Percentiles rank a stretch among this genome's conserved stretches.
phyloP scores from a whole-genome alignment of 495 filamentous ascomycete species.

The Xylaria palmicola region DNA sequence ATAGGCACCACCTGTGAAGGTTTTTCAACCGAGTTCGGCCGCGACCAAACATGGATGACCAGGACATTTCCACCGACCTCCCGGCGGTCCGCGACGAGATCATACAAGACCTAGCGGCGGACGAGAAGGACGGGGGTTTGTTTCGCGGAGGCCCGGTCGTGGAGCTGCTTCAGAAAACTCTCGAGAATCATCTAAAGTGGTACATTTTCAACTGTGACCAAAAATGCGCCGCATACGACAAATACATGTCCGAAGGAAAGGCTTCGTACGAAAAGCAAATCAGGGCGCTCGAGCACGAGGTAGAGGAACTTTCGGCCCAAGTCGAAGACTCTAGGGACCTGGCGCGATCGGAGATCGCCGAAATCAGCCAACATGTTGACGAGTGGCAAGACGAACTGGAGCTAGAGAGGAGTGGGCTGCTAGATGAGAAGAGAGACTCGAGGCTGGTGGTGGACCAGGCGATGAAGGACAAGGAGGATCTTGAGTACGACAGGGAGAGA shows the following conservation, averaged over 20 bases:
- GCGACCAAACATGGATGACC: conserved; percentile 1
- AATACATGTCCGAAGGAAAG: background rate
- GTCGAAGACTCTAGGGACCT: too few relatives aligned
- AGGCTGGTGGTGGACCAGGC: too few relatives aligned
- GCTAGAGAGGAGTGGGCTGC: too few relatives aligned
- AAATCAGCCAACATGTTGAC: too few relatives aligned
- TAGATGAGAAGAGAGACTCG: too few relatives aligned
- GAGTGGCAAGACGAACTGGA: too few relatives aligned
- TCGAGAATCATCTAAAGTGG: background rate
- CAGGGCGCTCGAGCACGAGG: background rate
- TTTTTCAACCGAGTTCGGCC: background rate
- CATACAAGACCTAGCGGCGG: background rate
- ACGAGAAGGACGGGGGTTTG: background rate
- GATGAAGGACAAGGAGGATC: too few relatives aligned
- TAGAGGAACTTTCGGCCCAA: background rate
- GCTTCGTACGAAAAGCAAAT: background rate
- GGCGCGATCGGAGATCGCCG: too few relatives aligned
- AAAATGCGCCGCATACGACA: background rate
- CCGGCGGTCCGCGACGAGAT: background rate
- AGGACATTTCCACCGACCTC: background rate
- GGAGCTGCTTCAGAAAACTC: background rate
- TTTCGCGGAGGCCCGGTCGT: background rate
- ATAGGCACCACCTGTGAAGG: background rate
- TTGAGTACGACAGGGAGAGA: background rate
- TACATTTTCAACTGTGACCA: background rate